Base-by-base conservation (phyloP, 2,329 filamentous ascomycete species). In the Camptophora hylomeconis region DNA sequence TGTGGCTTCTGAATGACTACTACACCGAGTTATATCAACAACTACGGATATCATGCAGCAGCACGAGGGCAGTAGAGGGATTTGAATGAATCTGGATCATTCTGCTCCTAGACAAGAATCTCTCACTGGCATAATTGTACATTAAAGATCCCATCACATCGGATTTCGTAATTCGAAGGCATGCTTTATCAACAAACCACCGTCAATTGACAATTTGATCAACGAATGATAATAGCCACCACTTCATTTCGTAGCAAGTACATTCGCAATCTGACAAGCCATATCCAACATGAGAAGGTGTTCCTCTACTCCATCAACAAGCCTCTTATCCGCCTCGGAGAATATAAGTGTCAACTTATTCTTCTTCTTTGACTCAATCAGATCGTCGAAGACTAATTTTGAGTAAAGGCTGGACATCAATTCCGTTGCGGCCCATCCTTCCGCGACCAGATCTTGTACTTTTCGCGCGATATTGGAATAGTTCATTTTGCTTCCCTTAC, bases 361-460 rank as follows among this genome's bases (percentile, higher is more conserved):
- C 60, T 98, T 98, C 49, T 92, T 80, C 8, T 72, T 57, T 47
- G 94, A 83, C 0, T 74, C 72, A 14, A 94, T 76, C 5, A 75
- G 67, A 52, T 95, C 89, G 47, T 93, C 83, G 49, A 72, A 81
- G 16, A 93, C 69, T 20, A 95, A 60, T 15, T 69, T 64, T 54
- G 89, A 79, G 48, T 94, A 95, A 22, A 93, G 61, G 66, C 93
- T 84, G 11, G 69, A 62, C 20, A 95, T 67, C 15, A 94, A 72
- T 56, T 95, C 89, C 5, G 76, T 75, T 14, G 87, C 89, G 52
- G 86, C 94, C 87, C 89, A 98, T 6, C 89, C 89, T 57, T 95
- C 89, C 0, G 87, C 87, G 25, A 95, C 76, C 63, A 98, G 75
- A 40, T 93, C 80, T 45, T 86, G 81, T 4, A 95, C 80, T 5